Base-by-base conservation (phyloP, 2,329 filamentous ascomycete genomes). In the Fusarium humuli region DNA sequence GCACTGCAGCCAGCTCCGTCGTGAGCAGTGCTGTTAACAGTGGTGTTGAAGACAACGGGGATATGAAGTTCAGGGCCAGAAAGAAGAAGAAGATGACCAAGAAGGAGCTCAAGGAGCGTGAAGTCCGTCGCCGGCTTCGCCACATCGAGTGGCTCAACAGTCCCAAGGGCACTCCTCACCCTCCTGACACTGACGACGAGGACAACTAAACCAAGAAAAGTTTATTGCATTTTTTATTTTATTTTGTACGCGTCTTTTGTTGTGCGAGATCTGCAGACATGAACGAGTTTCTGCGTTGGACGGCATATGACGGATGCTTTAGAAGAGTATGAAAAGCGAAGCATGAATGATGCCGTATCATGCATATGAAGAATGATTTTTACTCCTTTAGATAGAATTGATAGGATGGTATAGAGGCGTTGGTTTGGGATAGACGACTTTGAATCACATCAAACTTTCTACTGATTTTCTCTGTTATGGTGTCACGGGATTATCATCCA, bases 11-110 rank as follows among this genome's bases (percentile, higher is more conserved):
- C 61, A 87, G 82, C 76, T 84, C 83, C 5, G 88, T 85, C 45
- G 87, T 86, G 54, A 84, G 83, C 50, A 86, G 84, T 68, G 85
- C 87, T 3, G 90, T 90, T 63, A 95, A 94, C 84, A 92, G 89
- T 54, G 94, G 94, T n/a, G 89, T 86, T 1, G 95, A 98, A 82
- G 94, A 96, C 74, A 90, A 89, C 65, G 86, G 77, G 80, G 91
- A 81, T 65, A 88, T 99, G 86, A 95, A 97, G 84, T 99, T 99
- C 90, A 89, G 87, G 81, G 86, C 92, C 12, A 90, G 87, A 82
- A 96, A 94, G 88, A 98, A 98, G 94, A 97, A 95, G 90, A 99
- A 99, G 93, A 89, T 96, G 89, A 99, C 96, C 61, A 93, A 97
- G 85, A 94, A 94, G 83, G 94, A 99, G 81, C 75, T 94, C 79